Evolutionary conservation across 345 rosid genomes (phyloP), one percentile per base, ranked within the genome.

Genomic region (Lumnitzera racemosa): DNA sequence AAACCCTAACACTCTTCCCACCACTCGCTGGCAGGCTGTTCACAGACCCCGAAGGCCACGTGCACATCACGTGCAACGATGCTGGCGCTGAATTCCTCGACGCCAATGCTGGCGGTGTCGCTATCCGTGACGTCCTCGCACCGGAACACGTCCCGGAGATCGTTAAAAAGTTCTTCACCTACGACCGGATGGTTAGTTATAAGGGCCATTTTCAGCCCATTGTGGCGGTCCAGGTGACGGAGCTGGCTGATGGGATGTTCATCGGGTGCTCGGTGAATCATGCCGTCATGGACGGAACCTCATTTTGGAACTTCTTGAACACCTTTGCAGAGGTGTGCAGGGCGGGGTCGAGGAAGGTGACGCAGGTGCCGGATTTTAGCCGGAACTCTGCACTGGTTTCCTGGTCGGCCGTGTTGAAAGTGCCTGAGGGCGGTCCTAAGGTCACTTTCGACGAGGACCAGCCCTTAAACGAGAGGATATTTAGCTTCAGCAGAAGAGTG

Each of bases 221-320:
- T 70, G 46, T 92, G 63, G 86, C 95, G 3, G 91, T 92, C 43
- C 98, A 92, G 64, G 91, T 92, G 47, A 92, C 96, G 12, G 94
- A 87, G 49, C 55, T 92, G 8, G 68, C 71, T 0, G 99, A 89
- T 66, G 96, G 88, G 4, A 72, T 89, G 50, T 92, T 92, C 75
- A 78, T 89, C 31, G 91, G 91, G 0, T 87, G 94, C 36, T 27
- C 95, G 12, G 75, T 76, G 53, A 94, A 89, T 62, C 99, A 94
- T 67, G 78, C 99, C 48, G 92, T 87, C 12, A 51, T 66, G 0
- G 99, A 94, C 70, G 97, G 97, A 1, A 94, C 99, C 2, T 94
- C 99, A 10, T 72, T 94, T 31, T 94, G 99, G 99, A 87, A 87
- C 55, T 94, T 94, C 81, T 86, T 94, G 25, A 94, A 94, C 54